Evolutionary conservation across 75 land plant genomes (phyloP), one percentile per base, ranked within the genome.

Genomic region (Pinus tabuliformis): DNA sequence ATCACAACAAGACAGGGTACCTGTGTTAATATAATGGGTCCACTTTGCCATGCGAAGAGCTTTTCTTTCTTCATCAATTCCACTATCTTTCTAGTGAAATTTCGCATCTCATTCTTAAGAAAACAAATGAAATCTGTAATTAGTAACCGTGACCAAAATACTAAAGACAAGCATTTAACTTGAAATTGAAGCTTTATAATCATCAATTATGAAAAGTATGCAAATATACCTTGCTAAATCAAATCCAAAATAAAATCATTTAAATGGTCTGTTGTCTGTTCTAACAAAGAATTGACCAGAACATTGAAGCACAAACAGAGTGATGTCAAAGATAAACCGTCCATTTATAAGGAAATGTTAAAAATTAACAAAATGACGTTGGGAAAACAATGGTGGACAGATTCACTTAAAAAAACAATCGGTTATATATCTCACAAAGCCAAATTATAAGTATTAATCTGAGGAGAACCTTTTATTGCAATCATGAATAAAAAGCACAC

Each of bases 21-120:
- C 86, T 94, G 97, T 33, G 89, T 77, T 30, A 94, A 62, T 56
- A 94, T 94, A 61, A 94, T 90, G 15, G 91, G 91, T 7, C 95
- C 95, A 30, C 97, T 95, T 81, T 94, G 97, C 62, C 85, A 77
- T 45, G 89, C 88, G 56, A 84, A 86, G 4, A 90, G 82, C 16
- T 77, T 83, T 42, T 88, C 87, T 24, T 79, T 4, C 33, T 86
- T 91, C 64, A 85, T 56, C 90, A 88, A 87, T 24, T 86, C 75
- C 33, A 95, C 89, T 0, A 95, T 85, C 77, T 87, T 73, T 0
- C 81, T 74, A 1, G 91, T 86, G 72, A 93, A 95, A 21, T 74
- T 91, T 83, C 80, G 78, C 96, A 93, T 95, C 77, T 93, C 92
- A 12, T 82, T 73, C 93, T 92, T 30, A 3, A 1, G 22, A 58